phyloP scores from a whole-genome alignment of 352 stramenopile genomes.

The Phytopythium helicoides region DNA sequence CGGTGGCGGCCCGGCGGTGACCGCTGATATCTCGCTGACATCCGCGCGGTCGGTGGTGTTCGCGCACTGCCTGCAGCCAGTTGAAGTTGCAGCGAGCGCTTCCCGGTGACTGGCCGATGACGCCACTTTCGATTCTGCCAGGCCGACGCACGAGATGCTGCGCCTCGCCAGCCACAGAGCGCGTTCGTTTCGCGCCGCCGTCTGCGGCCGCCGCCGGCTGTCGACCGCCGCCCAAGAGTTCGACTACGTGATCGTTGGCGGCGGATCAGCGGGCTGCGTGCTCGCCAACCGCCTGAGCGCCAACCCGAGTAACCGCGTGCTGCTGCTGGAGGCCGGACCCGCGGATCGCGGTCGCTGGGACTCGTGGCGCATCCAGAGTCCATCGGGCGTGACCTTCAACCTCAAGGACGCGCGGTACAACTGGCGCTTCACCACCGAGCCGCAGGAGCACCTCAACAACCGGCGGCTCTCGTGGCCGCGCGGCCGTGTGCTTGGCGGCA shows the following conservation, averaged over 20 bases:
- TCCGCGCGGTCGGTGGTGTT: too few species aligned
- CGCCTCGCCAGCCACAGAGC: conserved; percentile 1
- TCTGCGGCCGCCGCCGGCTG: neutral
- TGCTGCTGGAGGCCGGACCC: conserved; percentile 85
- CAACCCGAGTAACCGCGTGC: conserved; percentile 57
- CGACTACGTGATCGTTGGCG: conserved; percentile 90
- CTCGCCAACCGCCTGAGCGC: conserved; percentile 81
- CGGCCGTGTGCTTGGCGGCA: conserved; percentile 73
- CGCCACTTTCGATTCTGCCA: too few species aligned
- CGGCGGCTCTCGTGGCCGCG: conserved; percentile 64
- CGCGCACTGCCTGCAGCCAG: too few species aligned
- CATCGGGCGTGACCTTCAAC: conserved; percentile 65
- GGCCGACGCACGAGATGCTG: conserved; percentile 9
- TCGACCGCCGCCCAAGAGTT: conserved; percentile 14
- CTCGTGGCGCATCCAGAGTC: conserved; percentile 81
- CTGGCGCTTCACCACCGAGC: conserved; percentile 71
- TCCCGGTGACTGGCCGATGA: too few species aligned
- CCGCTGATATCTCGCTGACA: too few species aligned
- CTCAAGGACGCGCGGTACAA: conserved; percentile 72
- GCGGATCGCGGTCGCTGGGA: conserved; percentile 64
- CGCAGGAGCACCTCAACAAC: conserved; percentile 65
- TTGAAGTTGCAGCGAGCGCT: too few species aligned
- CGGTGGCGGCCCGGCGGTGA: conserved; percentile 1
- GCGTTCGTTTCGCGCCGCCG: conserved; percentile 12
- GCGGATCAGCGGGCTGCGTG: conserved; percentile 78